Conservation (phyloP, 257 asterid genomes). For the Nicotiana knightiana region DNA sequence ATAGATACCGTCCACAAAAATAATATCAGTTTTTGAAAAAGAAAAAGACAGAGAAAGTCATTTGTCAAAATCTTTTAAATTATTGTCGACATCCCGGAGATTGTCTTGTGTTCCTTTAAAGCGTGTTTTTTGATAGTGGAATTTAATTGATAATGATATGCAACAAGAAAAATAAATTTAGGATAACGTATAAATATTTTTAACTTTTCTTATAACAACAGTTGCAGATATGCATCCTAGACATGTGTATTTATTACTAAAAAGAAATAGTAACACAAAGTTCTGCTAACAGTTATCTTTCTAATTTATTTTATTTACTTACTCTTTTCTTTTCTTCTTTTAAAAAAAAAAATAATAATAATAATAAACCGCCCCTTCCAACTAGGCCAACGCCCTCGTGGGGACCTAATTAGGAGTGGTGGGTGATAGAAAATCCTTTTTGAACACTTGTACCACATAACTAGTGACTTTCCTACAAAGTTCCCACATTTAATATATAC, state of each 20-base stretch:
- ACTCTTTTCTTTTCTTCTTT: not conserved
- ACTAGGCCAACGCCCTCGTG: not conserved
- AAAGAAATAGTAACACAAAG: not conserved
- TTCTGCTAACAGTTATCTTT: not conserved
- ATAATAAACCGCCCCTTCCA: not conserved
- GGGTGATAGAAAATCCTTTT: not conserved
- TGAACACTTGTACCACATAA: not conserved
- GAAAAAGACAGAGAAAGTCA: not conserved
- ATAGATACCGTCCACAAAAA: not conserved
- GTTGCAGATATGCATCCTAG: not conserved
- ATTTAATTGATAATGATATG: not conserved
- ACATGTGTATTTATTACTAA: not conserved
- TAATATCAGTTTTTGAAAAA: not conserved
- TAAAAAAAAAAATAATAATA: not conserved
- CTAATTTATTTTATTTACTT: not conserved
- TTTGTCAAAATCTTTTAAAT: too few species aligned
- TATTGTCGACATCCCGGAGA: too few species aligned
- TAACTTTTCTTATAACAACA: not conserved
- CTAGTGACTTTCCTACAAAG: not conserved
- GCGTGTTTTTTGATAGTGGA: not conserved
- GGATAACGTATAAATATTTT: not conserved
- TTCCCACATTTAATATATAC: not conserved
- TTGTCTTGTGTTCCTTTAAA: not conserved
- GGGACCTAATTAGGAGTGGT: not conserved
- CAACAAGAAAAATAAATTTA: not conserved